Percentiles rank a stretch among this genome's conserved stretches.
phyloP scores from a whole-genome alignment of 345 rosid species.

The Sonneratia caseolaris region DNA sequence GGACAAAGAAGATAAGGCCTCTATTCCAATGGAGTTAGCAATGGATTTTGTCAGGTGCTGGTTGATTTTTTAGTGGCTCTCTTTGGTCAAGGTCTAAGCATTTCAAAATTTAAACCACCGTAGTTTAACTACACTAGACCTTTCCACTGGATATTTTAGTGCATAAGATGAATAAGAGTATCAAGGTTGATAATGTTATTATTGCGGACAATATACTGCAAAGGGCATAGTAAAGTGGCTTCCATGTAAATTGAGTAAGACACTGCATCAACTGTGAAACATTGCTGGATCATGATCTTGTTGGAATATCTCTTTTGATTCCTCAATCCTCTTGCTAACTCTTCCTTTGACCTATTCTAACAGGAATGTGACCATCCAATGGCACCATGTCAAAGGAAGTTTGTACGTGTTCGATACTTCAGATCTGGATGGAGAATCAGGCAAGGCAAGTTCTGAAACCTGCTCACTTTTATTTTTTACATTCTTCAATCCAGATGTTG shows the following conservation, averaged over 20 bases:
- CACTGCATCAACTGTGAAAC: not conserved
- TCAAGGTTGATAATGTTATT: not conserved
- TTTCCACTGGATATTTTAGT: no score
- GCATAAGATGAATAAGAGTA: not conserved
- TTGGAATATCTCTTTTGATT: not conserved
- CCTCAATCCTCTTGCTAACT: not conserved
- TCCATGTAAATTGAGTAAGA: not conserved
- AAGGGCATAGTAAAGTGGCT: not conserved
- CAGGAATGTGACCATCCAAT: conserved; percentile 71
- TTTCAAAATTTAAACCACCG: not conserved
- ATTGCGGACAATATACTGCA: not conserved
- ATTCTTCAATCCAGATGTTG: not conserved
- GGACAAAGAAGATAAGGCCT: not conserved
- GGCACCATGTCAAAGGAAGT: conserved; percentile 60
- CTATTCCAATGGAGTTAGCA: not conserved
- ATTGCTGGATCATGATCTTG: not conserved
- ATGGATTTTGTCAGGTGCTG: not conserved
- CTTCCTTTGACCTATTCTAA: not conserved
- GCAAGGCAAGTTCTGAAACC: conserved; percentile 43
- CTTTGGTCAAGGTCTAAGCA: not conserved
- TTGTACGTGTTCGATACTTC: conserved; percentile 64
- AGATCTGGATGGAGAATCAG: conserved; percentile 94
- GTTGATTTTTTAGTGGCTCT: not conserved
- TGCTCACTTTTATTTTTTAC: not conserved
- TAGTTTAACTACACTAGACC: not conserved